Evolutionary conservation across 306 rosid genomes (phyloP).

Genomic region (Crotalaria pallida): DNA sequence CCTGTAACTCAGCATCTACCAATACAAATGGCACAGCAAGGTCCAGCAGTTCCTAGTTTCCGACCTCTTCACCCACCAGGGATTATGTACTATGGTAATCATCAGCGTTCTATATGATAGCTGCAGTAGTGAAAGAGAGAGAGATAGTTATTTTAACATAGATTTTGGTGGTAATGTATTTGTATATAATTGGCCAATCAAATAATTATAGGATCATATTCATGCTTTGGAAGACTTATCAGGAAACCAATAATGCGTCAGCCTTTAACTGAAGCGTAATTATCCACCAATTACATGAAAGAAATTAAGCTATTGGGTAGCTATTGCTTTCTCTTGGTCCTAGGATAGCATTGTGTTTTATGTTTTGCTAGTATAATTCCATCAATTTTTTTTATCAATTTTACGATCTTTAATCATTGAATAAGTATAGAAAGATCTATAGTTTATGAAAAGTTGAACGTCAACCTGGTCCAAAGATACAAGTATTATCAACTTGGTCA

Average conservation of each 20-base stretch:
- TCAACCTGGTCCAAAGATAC: too few relatives aligned
- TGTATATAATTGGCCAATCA: slow-evolving; percentile 11
- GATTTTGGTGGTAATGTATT: slow-evolving; percentile 5
- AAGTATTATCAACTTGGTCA: too few relatives aligned
- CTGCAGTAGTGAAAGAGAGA: slow-evolving; percentile 8
- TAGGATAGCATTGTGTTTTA: background rate
- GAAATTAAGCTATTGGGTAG: background rate
- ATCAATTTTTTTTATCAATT: background rate
- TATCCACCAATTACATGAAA: background rate
- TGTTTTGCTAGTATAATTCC: background rate
- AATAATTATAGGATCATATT: background rate
- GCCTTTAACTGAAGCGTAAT: background rate
- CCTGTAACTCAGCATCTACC: slow-evolving; percentile 16
- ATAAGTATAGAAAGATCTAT: background rate
- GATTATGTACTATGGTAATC: slow-evolving; percentile 59
- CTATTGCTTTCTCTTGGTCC: background rate
- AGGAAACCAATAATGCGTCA: background rate
- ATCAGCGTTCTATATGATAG: slow-evolving; percentile 47
- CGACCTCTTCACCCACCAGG: slow-evolving; percentile 62
- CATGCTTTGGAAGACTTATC: background rate
- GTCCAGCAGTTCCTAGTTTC: slow-evolving; percentile 51
- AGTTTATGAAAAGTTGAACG: background rate
- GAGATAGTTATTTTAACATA: background rate
- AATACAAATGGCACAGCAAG: slow-evolving; percentile 38
- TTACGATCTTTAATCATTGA: background rate